A percentile compares a stretch with the other conserved stretches of the same genome.
Evolutionary conservation across 1,284 basidiomycete species (phyloP).

Genomic region (Somion occarium): DNA sequence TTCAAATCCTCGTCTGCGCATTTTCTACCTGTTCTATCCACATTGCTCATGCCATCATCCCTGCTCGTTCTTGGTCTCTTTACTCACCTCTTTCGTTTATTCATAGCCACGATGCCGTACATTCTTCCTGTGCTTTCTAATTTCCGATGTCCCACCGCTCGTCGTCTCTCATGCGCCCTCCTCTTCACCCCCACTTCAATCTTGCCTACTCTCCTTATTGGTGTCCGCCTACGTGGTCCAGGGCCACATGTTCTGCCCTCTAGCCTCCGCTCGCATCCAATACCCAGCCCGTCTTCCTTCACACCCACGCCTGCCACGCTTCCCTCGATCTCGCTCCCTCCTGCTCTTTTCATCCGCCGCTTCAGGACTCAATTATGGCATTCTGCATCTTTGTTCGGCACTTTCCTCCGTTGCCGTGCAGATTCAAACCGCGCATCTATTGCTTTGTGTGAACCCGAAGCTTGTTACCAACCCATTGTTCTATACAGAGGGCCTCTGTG

Average conservation of each 20-base stretch:
- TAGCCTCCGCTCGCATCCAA: neutral
- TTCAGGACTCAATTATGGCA: neutral
- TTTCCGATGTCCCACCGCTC: neutral
- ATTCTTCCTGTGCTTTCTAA: neutral
- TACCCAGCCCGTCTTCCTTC: neutral
- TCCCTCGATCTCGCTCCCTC: neutral
- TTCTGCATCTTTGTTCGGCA: neutral
- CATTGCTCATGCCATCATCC: neutral
- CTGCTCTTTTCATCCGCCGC: neutral
- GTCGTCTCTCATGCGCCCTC: neutral
- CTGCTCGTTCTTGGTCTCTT: neutral
- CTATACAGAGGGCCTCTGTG: neutral
- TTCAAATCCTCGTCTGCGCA: neutral
- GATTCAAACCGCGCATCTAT: neutral
- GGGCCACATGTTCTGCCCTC: neutral
- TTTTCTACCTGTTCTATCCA: neutral
- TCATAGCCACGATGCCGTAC: neutral
- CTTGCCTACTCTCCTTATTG: neutral
- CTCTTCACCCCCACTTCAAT: neutral
- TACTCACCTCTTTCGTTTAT: neutral
- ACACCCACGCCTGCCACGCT: neutral
- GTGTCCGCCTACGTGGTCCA: neutral
- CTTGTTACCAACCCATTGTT: neutral
- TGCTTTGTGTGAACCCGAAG: neutral
- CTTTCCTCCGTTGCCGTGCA: neutral